Evolutionary conservation across 1,284 basidiomycete species (phyloP).

Genomic region (Trichosporon asahii): DNA sequence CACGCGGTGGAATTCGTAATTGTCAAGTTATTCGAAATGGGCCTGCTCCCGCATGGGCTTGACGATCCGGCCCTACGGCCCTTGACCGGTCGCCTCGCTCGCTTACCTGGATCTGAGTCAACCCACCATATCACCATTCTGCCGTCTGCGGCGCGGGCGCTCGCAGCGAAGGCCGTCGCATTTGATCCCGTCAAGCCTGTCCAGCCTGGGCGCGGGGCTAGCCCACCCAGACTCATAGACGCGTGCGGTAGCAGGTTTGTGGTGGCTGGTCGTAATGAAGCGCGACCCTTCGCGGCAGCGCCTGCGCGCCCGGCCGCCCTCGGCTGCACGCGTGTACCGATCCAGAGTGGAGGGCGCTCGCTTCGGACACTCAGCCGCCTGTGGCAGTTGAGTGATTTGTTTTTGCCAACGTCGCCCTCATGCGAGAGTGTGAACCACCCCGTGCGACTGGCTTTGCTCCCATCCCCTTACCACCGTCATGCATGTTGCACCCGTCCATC

Average conservation of each 20-base stretch:
- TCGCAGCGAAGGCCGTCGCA: too few species aligned
- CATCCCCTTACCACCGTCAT: not conserved
- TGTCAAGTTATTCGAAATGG: not conserved
- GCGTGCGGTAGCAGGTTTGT: not conserved
- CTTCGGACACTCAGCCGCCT: too few species aligned
- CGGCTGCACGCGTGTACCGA: not conserved
- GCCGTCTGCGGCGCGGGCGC: not conserved
- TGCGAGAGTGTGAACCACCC: not conserved
- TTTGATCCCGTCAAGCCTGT: not conserved
- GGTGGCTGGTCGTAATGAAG: not conserved
- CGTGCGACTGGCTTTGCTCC: not conserved
- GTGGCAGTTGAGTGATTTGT: constrained; percentile 11
- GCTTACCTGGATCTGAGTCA: not conserved
- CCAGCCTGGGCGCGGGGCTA: not conserved
- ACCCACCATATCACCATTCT: not conserved
- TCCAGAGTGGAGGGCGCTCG: not conserved
- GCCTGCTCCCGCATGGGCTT: not conserved
- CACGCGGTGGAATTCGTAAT: not conserved
- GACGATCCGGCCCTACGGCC: not conserved
- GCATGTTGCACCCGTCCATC: not conserved
- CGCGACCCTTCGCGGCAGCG: constrained; percentile 1
- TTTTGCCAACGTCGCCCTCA: constrained; percentile 7
- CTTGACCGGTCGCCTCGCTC: not conserved
- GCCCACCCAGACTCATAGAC: not conserved
- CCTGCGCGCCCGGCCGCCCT: not conserved